These are phyloP conservation scores for Huntiella omanensis DNA, from an alignment of 2,329 filamentous ascomycete species.

Conservation along the genomic window DNA sequence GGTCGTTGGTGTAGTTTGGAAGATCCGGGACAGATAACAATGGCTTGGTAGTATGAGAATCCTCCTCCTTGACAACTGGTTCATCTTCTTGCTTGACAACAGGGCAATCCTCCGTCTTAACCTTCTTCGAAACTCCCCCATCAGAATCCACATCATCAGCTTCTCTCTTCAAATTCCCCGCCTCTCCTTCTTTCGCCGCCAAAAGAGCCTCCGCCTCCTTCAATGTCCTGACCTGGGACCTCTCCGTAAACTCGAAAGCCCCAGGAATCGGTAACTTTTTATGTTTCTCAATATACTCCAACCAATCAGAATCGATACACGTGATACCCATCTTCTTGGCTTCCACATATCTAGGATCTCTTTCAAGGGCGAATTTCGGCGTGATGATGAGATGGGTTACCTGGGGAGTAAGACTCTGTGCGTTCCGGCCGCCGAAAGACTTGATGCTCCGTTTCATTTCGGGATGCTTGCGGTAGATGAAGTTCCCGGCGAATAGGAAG, in stretches of 20 bases:
- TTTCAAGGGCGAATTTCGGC: conserved; percentile 29
- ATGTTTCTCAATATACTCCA: conserved; percentile 18
- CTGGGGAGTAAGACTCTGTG: conserved; percentile 27
- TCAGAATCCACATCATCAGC: neutral
- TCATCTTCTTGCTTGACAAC: neutral
- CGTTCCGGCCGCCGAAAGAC: conserved; percentile 29
- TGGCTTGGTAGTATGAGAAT: too few relatives aligned
- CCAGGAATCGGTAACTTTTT: conserved; percentile 11
- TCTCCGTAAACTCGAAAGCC: conserved; percentile 10
- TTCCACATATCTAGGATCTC: conserved; percentile 31
- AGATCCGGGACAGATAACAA: too few relatives aligned
- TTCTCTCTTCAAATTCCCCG: neutral
- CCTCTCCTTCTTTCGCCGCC: too few relatives aligned
- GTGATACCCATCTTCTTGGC: conserved; percentile 28
- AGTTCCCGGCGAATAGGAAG: conserved; percentile 17
- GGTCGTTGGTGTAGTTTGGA: too few relatives aligned
- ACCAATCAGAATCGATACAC: conserved; percentile 42
- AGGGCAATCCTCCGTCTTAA: neutral
- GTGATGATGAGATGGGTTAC: conserved; percentile 41
- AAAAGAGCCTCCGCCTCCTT: neutral
- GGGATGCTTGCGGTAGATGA: conserved; percentile 34
- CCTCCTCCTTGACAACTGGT: conserved; percentile 14
- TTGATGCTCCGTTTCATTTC: conserved; percentile 27
- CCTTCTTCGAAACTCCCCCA: neutral
- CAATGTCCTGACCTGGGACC: neutral